Base-by-base conservation (phyloP, 2,329 filamentous ascomycete species). In the Didymosphaeria variabile region DNA sequence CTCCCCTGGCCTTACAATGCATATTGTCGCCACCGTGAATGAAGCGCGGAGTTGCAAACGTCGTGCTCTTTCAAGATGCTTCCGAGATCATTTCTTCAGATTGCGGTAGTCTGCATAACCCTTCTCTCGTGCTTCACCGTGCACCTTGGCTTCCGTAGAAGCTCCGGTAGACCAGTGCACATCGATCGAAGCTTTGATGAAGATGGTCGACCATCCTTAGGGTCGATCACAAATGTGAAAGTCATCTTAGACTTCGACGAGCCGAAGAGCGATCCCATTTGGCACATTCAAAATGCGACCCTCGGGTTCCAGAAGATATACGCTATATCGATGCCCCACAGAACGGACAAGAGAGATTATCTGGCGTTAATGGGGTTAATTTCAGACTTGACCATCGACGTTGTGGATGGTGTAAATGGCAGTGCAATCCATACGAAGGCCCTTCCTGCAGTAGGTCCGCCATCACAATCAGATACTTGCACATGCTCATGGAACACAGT, bases 251-350 rank as follows among this genome's bases (percentile, higher is more conserved):
- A 34, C 13, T 36, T 63, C 34, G 52, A 60, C 26, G 57, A 65
- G 32, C 47, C 57, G 13, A 29, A 29, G 34, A 40, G 55, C 55
- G 63, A 64, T 40, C 56, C 63, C 7, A 64, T 67, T 8, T 54
- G 56, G 55, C 53, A 63, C 19, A 56, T 62, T 26, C 55, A 53
- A 17, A 67, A 65, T 42, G 36, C 45, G 19, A 65, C 62, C n/a
- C 38, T 67, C 32, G 62, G 65, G 5, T 67, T 67, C 40, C 60
- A 65, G 29, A 67, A 63, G 54, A 67, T 67, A 3, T 67, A 57
- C 56, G 63, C 57, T 7, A 58, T 65, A 17, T 67, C 65, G 15
- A 65, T 67, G 65, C 57, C 62, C 7, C 58, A 63, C 44, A 55
- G 64, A 15, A 61, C 52, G 5, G 62, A 67, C 42, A 65, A 67